phyloP scores from a whole-genome alignment of 768 basidiomycete species.

The Lentinula sp. region DNA sequence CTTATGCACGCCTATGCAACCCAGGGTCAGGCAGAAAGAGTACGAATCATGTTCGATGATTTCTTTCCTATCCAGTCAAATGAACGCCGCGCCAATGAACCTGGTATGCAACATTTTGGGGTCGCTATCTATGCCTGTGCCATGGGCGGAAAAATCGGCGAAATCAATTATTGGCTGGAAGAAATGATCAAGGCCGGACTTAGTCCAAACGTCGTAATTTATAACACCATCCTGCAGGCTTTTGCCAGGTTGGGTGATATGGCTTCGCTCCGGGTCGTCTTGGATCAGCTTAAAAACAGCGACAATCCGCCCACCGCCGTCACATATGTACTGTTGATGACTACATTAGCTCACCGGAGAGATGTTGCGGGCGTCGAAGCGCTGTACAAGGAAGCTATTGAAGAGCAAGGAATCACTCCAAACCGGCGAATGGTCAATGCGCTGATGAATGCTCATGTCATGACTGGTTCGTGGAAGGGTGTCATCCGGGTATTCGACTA shows the following conservation, averaged over 20 bases:
- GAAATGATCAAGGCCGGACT: slow-evolving; percentile 42
- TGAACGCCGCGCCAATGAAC: slow-evolving; percentile 26
- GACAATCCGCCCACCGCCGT: slow-evolving; percentile 40
- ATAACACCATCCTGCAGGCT: slow-evolving; percentile 52
- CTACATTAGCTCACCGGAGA: slow-evolving; percentile 53
- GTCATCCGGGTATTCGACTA: slow-evolving; percentile 68
- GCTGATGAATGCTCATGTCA: slow-evolving; percentile 79
- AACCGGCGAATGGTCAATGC: slow-evolving; percentile 61
- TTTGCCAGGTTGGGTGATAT: slow-evolving; percentile 52
- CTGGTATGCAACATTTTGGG: slow-evolving; percentile 46
- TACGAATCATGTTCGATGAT: slow-evolving; percentile 45
- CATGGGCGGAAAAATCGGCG: slow-evolving; percentile 35
- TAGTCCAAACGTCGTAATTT: slow-evolving; percentile 50
- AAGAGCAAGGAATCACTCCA: slow-evolving; percentile 49
- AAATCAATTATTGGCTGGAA: slow-evolving; percentile 50
- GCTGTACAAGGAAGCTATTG: slow-evolving; percentile 57
- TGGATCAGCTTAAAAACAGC: slow-evolving; percentile 56
- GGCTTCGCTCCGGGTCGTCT: slow-evolving; percentile 38
- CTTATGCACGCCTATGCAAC: slow-evolving; percentile 53
- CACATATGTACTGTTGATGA: slow-evolving; percentile 63
- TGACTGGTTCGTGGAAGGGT: slow-evolving; percentile 72
- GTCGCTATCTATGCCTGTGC: slow-evolving; percentile 52
- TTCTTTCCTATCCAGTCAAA: slow-evolving; percentile 38
- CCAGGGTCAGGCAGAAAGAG: slow-evolving; percentile 31
- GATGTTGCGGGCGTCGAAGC: slow-evolving; percentile 63